Evolutionary conservation across 495 filamentous ascomycete genomes (phyloP).

Genomic region (Astrothelium macrocarpum): DNA sequence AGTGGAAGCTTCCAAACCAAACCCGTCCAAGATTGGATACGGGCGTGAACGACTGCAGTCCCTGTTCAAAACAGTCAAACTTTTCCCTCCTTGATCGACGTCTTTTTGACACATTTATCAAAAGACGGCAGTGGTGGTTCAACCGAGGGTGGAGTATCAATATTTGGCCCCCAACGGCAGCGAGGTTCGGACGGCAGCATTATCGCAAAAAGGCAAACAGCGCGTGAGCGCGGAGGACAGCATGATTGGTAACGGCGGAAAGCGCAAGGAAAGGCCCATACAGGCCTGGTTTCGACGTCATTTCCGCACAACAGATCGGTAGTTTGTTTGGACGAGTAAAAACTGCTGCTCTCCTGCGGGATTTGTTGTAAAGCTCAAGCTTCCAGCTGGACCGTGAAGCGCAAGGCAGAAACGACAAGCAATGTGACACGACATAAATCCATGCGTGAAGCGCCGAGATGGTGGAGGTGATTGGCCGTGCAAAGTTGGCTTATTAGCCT

Average conservation of each 20-base stretch:
- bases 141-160: no score
- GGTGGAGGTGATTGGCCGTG: not conserved
- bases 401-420: slow-evolving; percentile 3
- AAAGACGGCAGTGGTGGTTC: no score
- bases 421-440: not conserved
- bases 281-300: not conserved
- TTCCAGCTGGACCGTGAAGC: not conserved
- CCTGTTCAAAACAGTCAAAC: not conserved
- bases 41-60: no score
- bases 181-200: not conserved
- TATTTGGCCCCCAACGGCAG: no score
- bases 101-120: not conserved
- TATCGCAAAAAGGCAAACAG: not conserved
- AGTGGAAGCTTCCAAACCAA: not conserved
- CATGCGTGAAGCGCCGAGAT: not conserved
- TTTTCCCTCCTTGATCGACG: not conserved
- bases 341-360: not conserved
- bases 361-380: slow-evolving; percentile 2
- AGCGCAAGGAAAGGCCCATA: not conserved
- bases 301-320: not conserved
- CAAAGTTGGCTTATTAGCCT: not conserved
- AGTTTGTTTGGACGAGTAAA: not conserved
- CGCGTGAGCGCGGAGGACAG: not conserved
- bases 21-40: not conserved
- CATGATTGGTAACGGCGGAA: not conserved